A percentile compares a stretch with the other conserved stretches of the same genome.
Evolutionary conservation across 306 rosid species (phyloP).

Genomic region (Fagus crenata): DNA sequence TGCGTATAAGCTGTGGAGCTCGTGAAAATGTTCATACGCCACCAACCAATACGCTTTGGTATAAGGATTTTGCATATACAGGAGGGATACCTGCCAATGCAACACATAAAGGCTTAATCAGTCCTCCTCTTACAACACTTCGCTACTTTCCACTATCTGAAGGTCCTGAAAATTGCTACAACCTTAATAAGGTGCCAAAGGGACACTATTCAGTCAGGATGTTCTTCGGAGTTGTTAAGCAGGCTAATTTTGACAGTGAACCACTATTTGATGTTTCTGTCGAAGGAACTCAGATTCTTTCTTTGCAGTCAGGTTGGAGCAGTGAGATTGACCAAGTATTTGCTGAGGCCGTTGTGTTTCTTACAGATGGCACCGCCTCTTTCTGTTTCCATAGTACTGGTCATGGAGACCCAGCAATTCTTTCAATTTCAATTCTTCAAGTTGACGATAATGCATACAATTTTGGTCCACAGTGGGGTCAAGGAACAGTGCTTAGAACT

Average conservation of each 20-base stretch:
- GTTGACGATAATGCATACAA: constrained; percentile 65
- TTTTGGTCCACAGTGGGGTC: constrained; percentile 53
- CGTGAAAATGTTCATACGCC: constrained; percentile 59
- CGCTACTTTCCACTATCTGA: constrained; percentile 78
- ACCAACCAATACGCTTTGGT: constrained; percentile 79
- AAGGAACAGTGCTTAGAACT: constrained; percentile 69
- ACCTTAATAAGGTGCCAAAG: constrained; percentile 61
- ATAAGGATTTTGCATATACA: constrained; percentile 85
- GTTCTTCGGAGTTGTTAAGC: constrained; percentile 68
- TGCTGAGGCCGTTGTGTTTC: constrained; percentile 69
- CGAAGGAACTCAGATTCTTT: constrained; percentile 76
- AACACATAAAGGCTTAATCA: constrained; percentile 52
- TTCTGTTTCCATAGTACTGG: constrained; percentile 96
- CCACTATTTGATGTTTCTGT: constrained; percentile 86
- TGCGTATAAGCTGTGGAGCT: constrained; percentile 95
- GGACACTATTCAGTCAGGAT: constrained; percentile 85
- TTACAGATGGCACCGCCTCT: constrained; percentile 65
- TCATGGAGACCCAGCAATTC: constrained; percentile 98
- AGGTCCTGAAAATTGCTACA: constrained; percentile 93
- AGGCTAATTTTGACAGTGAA: constrained; percentile 52
- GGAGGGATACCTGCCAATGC: constrained; percentile 91
- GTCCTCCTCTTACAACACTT: constrained; percentile 75
- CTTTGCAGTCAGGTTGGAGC: constrained; percentile 92
- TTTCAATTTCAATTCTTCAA: constrained; percentile 92
- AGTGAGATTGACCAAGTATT: constrained; percentile 66